These are phyloP conservation scores for Podila epigama DNA, from an alignment of 192 early-diverging fungal species.

Conservation along the genomic window DNA sequence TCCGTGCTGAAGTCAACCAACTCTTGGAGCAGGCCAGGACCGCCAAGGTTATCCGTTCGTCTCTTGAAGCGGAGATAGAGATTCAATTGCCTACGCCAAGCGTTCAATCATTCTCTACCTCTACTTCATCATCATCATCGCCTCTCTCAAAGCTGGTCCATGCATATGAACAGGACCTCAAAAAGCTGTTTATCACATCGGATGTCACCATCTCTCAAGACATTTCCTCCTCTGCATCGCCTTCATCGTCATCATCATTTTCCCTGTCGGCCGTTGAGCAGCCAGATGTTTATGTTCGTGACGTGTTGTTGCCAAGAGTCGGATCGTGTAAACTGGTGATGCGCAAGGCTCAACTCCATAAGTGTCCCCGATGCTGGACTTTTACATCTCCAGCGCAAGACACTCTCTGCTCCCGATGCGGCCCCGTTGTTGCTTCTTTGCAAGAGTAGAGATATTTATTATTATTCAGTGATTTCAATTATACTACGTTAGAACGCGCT, in stretches of 20 bases:
- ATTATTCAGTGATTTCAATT: not conserved
- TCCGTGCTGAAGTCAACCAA: constrained; percentile 59
- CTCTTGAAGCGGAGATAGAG: constrained; percentile 58
- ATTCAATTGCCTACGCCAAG: constrained; percentile 19
- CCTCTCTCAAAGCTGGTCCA: constrained; percentile 10
- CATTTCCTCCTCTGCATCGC: too few species aligned
- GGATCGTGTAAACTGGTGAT: constrained; percentile 56
- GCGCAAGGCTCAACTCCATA: constrained; percentile 59
- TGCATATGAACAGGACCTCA: constrained; percentile 47
- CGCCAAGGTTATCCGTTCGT: constrained; percentile 59
- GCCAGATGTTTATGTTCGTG: constrained; percentile 11
- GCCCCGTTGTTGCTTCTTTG: constrained; percentile 29
- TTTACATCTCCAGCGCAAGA: constrained; percentile 57
- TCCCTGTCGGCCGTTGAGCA: not conserved
- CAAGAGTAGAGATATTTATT: not conserved
- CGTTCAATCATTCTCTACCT: too few species aligned
- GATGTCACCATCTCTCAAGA: constrained; percentile 40
- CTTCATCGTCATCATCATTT: too few species aligned
- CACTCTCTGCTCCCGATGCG: constrained; percentile 69
- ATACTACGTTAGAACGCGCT: not conserved
- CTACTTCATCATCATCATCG: too few species aligned
- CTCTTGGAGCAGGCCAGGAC: constrained; percentile 59
- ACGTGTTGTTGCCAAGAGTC: constrained; percentile 19
- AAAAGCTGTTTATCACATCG: constrained; percentile 57
- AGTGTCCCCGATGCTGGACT: constrained; percentile 86